Evolutionary conservation across 148 eudicot species (phyloP).

Genomic region (Persicaria maculosa): DNA sequence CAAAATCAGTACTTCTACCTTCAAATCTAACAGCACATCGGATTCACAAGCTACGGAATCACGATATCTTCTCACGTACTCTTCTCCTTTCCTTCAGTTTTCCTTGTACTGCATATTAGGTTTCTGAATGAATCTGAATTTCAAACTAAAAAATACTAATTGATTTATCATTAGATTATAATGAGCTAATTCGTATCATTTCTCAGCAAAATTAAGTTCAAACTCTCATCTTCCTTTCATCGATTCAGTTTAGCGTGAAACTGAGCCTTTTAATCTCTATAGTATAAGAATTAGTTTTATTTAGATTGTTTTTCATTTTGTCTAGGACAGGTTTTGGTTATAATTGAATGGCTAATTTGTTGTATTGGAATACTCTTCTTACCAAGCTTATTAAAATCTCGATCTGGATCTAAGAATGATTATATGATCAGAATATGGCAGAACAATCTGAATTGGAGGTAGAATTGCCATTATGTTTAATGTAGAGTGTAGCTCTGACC

Average conservation of each 20-base stretch:
- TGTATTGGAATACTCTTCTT: too few species aligned
- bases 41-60: too few species aligned
- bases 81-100: neutral
- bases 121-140: neutral
- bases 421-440: too few species aligned
- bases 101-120: neutral
- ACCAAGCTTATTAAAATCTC: too few species aligned
- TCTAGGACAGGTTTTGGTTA: too few species aligned
- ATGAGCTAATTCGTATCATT: neutral
- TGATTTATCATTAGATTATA: neutral
- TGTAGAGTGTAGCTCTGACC: slow-evolving; percentile 56
- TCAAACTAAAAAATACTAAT: neutral
- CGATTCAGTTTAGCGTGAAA: neutral
- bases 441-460: too few species aligned
- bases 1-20: too few species aligned
- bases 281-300: neutral
- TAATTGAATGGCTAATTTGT: too few species aligned
- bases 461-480: neutral
- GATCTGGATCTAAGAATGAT: too few species aligned
- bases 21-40: too few species aligned
- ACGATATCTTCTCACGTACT: too few species aligned
- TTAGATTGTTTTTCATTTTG: neutral
- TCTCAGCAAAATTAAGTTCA: neutral
- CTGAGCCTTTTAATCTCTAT: neutral
- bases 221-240: neutral